phyloP scores from a whole-genome alignment of 2,329 filamentous ascomycete species.

The Botrytis medusae region DNA sequence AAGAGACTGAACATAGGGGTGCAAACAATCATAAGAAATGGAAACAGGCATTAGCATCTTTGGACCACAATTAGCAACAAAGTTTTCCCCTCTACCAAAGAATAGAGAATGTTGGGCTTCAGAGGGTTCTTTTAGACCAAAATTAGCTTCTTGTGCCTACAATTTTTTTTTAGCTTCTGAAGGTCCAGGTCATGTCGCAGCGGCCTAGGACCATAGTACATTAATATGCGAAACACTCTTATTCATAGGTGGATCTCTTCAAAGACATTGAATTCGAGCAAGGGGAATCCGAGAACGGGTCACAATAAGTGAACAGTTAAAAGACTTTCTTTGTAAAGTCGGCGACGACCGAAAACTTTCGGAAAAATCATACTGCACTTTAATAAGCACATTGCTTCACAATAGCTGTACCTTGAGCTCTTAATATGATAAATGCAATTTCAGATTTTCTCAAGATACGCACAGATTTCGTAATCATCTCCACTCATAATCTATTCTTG shows the following conservation, averaged over 20 bases:
- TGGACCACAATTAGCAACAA: background rate
- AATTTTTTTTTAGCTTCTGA: background rate
- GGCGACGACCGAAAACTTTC: constrained; percentile 6
- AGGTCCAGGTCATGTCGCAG: constrained; percentile 7
- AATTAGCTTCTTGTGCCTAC: background rate
- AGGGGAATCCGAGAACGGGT: constrained; percentile 3
- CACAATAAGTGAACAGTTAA: constrained; percentile 2
- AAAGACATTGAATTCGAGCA: background rate
- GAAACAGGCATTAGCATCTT: background rate
- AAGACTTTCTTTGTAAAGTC: background rate
- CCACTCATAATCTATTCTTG: constrained; percentile 11
- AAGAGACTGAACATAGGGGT: constrained; percentile 17
- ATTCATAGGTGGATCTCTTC: background rate
- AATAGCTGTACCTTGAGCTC: background rate
- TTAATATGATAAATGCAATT: constrained; percentile 17
- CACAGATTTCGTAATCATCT: constrained; percentile 16
- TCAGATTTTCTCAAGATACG: constrained; percentile 12
- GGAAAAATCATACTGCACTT: background rate
- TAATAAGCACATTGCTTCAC: background rate
- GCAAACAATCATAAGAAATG: background rate
- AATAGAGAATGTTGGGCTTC: background rate
- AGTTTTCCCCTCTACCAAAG: background rate
- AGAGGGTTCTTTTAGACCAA: background rate
- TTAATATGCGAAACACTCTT: constrained; percentile 3
- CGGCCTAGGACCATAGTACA: background rate